Evolutionary conservation across 805 yeast genomes (phyloP), one percentile per base, ranked within the genome.

Genomic region (Metschnikowia aberdeeniae): DNA sequence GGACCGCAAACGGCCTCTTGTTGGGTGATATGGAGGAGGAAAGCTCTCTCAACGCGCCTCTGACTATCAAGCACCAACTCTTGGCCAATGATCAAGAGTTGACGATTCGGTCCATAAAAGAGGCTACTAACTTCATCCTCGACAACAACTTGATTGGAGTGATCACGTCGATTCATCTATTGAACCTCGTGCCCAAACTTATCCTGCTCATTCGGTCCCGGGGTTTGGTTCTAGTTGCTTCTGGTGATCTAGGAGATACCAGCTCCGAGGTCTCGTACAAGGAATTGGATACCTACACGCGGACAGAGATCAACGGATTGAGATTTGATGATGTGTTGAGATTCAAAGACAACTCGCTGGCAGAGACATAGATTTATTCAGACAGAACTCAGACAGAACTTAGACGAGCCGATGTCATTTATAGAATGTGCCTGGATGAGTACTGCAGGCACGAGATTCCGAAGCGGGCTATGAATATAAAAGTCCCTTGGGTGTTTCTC

Each of bases 91-190:
- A 68, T 62, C 66, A 70, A 70, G 63, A 71, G 48, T 58, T 62
- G 24, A 66, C 73, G 2, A 77, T 84, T 6, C 68, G 89, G 51
- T 83, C 93, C 1, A 74, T 92, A 42, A 86, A 86, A 56, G 89
- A 88, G 53, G 96, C 95, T 1, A 80, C 89, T 1, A 76, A 76
- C 42, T 89, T 88, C 61, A 90, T 97, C 0, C 75, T 82, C 3
- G 74, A 77, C 46, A 93, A 93, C 60, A 93, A 93, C 59, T 70
- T 93, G 43, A 72, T 93, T 52, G 99, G 99, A 13, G 62, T 93
- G 9, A 81, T 89, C 20, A 78, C 88, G 19, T 89, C 95, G 0
- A 76, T 80, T 24, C 82, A 83, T 45, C 60, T 93, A 44, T 68
- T 92, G 45, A 68, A 75, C 32, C 67, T 89, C 26, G 89, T 89